Conservation (phyloP, 495 filamentous ascomycete genomes). For the Astrothelium subdiscretum region DNA sequence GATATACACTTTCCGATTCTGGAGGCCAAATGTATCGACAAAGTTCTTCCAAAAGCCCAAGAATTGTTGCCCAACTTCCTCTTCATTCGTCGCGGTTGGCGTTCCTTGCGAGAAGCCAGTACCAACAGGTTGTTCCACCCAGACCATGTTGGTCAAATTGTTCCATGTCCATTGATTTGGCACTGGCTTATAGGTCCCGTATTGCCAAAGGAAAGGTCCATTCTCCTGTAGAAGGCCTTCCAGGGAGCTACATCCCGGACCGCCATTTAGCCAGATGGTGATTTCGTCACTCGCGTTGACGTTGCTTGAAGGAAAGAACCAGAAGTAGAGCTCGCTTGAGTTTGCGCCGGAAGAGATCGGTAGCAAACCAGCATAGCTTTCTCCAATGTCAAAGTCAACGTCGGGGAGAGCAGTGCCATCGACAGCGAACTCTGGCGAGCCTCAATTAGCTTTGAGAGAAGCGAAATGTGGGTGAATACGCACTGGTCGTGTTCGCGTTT, state of each 20-base stretch:
- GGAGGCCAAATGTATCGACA: slow-evolving; percentile 45
- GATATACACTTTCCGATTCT: slow-evolving; percentile 50
- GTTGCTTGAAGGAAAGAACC: slow-evolving; percentile 30
- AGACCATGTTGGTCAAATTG: slow-evolving; percentile 24
- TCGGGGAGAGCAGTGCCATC: slow-evolving; percentile 29
- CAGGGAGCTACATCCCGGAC: slow-evolving; percentile 27
- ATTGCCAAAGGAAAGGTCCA: slow-evolving; percentile 31
- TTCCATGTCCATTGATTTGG: slow-evolving; percentile 13
- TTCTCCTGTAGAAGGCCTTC: slow-evolving; percentile 32
- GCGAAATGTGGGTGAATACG: slow-evolving; percentile 3
- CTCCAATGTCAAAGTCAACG: slow-evolving; percentile 33
- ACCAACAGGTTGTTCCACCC: slow-evolving; percentile 25
- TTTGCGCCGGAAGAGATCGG: slow-evolving; percentile 25
- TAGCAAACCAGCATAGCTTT: slow-evolving; percentile 30
- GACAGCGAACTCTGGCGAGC: slow-evolving; percentile 21
- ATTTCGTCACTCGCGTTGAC: slow-evolving; percentile 22
- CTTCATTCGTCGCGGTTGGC: slow-evolving; percentile 41
- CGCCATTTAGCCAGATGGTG: slow-evolving; percentile 32
- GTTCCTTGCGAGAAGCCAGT: slow-evolving; percentile 43
- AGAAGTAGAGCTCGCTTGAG: slow-evolving; percentile 29
- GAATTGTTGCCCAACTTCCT: slow-evolving; percentile 48
- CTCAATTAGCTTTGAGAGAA: neutral
- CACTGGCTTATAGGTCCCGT: slow-evolving; percentile 26
- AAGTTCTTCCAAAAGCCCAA: slow-evolving; percentile 55
- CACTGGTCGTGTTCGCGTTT: slow-evolving; percentile 24